Conservation (phyloP, 345 rosid genomes). For the Pugionium cornutum region DNA sequence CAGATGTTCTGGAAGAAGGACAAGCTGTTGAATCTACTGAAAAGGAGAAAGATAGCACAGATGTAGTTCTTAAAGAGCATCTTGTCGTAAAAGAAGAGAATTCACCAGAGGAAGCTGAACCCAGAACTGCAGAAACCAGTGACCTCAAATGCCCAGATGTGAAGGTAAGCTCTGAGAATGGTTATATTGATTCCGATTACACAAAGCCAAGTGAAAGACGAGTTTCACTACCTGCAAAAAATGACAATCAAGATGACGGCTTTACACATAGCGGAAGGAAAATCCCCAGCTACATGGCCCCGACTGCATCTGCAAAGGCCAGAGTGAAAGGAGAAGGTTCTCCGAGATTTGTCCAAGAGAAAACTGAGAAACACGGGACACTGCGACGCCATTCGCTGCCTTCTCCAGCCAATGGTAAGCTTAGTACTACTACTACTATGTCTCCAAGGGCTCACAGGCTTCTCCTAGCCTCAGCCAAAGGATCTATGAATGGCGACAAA, state of each 20-base stretch:
- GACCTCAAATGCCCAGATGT: constrained; percentile 39
- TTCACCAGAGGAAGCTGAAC: constrained; percentile 35
- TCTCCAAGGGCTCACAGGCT: constrained; percentile 61
- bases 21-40: constrained; percentile 18
- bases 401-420: constrained; percentile 51
- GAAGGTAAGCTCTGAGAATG: constrained; percentile 43
- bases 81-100: constrained; percentile 37
- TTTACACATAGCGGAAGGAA: constrained; percentile 48
- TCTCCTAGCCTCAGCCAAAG: constrained; percentile 58
- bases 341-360: constrained; percentile 48
- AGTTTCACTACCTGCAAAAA: constrained; percentile 53
- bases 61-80: constrained; percentile 33
- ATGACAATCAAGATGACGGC: constrained; percentile 53
- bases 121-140: constrained; percentile 41
- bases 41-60: constrained; percentile 35
- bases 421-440: constrained; percentile 48
- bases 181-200: constrained; percentile 38
- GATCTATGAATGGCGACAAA: constrained; percentile 49
- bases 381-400: constrained; percentile 77
- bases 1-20: constrained; percentile 15
- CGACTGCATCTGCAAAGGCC: constrained; percentile 82
- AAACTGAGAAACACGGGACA: constrained; percentile 46
- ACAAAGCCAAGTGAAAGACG: constrained; percentile 55
- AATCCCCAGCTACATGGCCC: constrained; percentile 83
- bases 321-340: constrained; percentile 68